Base-by-base conservation (phyloP, 176 grass and related monocot species). In the Melocanna baccifera region DNA sequence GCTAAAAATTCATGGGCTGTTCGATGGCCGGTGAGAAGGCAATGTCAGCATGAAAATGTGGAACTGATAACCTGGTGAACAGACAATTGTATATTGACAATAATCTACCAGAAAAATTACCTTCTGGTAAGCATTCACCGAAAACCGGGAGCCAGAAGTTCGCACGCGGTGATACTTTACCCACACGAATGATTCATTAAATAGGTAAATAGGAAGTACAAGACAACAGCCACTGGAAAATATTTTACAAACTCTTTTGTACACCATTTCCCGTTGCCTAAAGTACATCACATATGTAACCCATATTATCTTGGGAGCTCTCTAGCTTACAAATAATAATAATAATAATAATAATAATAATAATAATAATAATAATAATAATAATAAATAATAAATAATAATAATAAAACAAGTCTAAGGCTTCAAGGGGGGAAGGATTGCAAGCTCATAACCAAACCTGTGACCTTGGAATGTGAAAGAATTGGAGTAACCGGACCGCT, bases 391-490 rank as follows among this genome's bases (percentile, higher is more conserved):
- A n/a, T n/a, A n/a, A n/a, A n/a, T n/a, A n/a, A n/a, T n/a, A n/a
- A n/a, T n/a, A 89, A 91, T 69, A 75, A 84, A 82, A 48, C 65
- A 88, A 90, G 78, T 82, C 78, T 71, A 73, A 80, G 55, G 52
- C 40, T 67, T 62, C 25, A 58, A 28, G 67, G 9, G 53, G 39
- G 66, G 40, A 86, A 59, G 82, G 47, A 71, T 79, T 67, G 71
- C 80, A 94, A 93, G 73, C 88, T 98, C 89, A 90, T 75, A 92
- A 95, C 77, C 83, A 91, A 92, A 95, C 77, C 72, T 83, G 88
- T 86, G 86, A 71, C 74, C 69, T 87, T 88, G 76, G 68, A 57
- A 86, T 69, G 20, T 20, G 55, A 96, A 90, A 89, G 83, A 92
- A 87, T 81, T 40, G 58, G 79, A 86, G 79, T 72, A 81, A 83